These are phyloP conservation scores for Akanthomyces uredinophilus DNA, from an alignment of 2,329 filamentous ascomycete genomes.

Conservation along the genomic window DNA sequence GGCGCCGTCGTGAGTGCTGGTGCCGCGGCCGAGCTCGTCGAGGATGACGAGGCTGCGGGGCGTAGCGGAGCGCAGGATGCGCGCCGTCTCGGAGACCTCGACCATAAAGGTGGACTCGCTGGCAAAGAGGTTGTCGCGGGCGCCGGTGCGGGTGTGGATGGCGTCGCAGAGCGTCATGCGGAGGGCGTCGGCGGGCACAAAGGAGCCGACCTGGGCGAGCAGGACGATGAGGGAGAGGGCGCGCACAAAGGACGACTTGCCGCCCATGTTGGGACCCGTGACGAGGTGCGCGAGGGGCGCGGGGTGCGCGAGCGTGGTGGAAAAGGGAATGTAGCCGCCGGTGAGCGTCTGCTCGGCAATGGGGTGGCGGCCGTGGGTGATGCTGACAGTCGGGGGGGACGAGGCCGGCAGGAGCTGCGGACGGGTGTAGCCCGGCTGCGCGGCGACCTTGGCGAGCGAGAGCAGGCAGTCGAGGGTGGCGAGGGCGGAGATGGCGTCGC, in stretches of 20 bases:
- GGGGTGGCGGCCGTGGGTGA: slow-evolving; percentile 70
- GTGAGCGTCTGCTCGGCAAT: slow-evolving; percentile 91
- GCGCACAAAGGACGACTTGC: slow-evolving; percentile 95
- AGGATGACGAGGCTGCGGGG: slow-evolving; percentile 82
- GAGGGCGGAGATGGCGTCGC: slow-evolving; percentile 81
- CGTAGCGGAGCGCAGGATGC: slow-evolving; percentile 85
- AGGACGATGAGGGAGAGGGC: slow-evolving; percentile 87
- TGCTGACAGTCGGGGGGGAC: slow-evolving; percentile 61
- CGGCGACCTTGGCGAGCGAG: slow-evolving; percentile 77
- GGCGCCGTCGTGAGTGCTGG: slow-evolving; percentile 90
- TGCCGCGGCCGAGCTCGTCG: slow-evolving; percentile 90
- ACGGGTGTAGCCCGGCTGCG: slow-evolving; percentile 80
- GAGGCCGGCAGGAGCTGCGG: slow-evolving; percentile 62
- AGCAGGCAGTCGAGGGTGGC: slow-evolving; percentile 86
- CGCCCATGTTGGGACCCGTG: slow-evolving; percentile 98
- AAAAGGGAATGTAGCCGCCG: slow-evolving; percentile 86
- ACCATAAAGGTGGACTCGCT: slow-evolving; percentile 98
- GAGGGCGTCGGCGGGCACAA: slow-evolving; percentile 75
- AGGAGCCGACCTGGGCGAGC: slow-evolving; percentile 91
- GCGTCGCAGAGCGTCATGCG: slow-evolving; percentile 79
- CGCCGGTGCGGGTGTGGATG: slow-evolving; percentile 93
- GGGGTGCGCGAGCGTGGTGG: slow-evolving; percentile 64
- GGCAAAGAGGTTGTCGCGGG: slow-evolving; percentile 91
- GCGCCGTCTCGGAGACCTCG: slow-evolving; percentile 85
- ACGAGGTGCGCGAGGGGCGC: slow-evolving; percentile 72